Evolutionary conservation across 2,329 filamentous ascomycete genomes (phyloP), one percentile per base, ranked within the genome.

Genomic region (Hymenoscyphus occultus): DNA sequence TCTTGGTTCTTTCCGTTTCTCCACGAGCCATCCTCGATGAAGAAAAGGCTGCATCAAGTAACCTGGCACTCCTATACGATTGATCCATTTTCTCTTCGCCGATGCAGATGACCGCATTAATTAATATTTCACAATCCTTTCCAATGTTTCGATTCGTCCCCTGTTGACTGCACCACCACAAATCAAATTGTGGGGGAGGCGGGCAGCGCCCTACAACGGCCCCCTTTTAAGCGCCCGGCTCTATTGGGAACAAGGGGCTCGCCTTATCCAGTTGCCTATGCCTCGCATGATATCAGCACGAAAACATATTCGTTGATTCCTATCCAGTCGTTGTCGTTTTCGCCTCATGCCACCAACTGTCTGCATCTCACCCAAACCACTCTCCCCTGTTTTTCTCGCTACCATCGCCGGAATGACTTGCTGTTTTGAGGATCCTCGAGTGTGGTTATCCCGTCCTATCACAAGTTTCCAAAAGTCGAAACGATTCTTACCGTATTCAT

Each of bases 161-260:
- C 67, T 71, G 72, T 62, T 22, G 4, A 3, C 9, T 54, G 48
- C 48, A 54, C 35, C 35, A 35, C 35, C 5, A 54, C 48, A 54
- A 12, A 12, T 28, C 28, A n/a, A 54, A 28, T 69, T 67, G 69
- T 56, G 22, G 39, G 31, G 60, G 66, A 62, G 65, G 10, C 58
- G 59, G 68, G 66, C 64, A 62, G 45, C 72, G 69, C 74, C 74
- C 70, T 75, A 75, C 72, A 69, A 68, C 67, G 68, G 71, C 71
- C 66, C 69, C 70, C 69, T 40, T 73, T 71, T 75, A 75, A 71
- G 74, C 74, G 74, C 74, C 73, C 73, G 73, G 73, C 70, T 69
- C 64, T 71, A 70, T 72, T 68, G 42, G 31, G 54, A 60, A 63
- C 69, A 68, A 60, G 67, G 66, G 61, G 19, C 19, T 35, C 66